Evolutionary conservation across 768 basidiomycete species (phyloP), one percentile per base, ranked within the genome.

Genomic region (Mrakia gelida): DNA sequence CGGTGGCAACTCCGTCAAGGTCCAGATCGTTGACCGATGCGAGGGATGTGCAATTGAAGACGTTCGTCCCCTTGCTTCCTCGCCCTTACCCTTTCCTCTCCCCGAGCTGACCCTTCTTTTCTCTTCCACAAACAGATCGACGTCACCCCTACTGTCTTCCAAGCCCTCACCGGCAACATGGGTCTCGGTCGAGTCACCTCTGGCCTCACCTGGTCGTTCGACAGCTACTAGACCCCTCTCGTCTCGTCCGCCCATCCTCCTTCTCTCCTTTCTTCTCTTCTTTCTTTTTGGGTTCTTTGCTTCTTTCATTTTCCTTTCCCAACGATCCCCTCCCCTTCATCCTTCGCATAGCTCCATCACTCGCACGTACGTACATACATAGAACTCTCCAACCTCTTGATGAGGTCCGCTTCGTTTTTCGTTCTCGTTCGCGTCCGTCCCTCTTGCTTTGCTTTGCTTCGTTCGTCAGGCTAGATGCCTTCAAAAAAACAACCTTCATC

Each of bases 1-100:
- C 62, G 61, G 61, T 9, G 72, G 72, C 18, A 73, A 59, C 13
- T 62, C 73, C n/a, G 73, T 32, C 23, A 49, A 75, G 59, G 73
- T 75, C 34, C 59, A 62, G 59, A 75, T 75, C 59, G 73, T 75
- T 21, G 73, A 75, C n/a, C 73, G 73, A 63, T 75, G 73, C 28
- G 56, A 75, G 52, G 73, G 73, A 21, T 75, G 73, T 32, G 73
- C 73, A 1, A 23, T 75, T 10, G 73, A 75, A 28, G 73, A 75
- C 38, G 72, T 73, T 45, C 23, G 45, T 61, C 23, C 59, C n/a
- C 26, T 38, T 9, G 2, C 54, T 74, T n/a, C 28, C 68, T 71
- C 43, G 38, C 26, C 21, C 34, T 45, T 45, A 3, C 26, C 32
- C 72, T 73, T 73, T 11, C n/a, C 68, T 21, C 68, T 71, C 43